Evolutionary conservation across 2,329 filamentous ascomycete genomes (phyloP), one percentile per base, ranked within the genome.

Genomic region (Fusarium sp.): DNA sequence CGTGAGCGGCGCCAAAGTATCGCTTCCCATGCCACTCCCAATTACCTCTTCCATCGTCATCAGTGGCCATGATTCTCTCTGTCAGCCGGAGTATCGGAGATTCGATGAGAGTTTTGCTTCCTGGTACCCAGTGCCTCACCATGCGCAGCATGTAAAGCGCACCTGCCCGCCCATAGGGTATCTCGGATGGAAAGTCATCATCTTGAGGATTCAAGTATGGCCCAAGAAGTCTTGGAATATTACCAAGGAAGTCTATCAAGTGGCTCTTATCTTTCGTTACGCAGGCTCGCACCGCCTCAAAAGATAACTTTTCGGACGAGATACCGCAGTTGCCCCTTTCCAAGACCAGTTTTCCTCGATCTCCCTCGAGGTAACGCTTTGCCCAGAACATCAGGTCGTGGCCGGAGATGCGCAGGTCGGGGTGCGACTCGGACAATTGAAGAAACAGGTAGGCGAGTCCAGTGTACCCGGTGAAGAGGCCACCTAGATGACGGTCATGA

Each of bases 1-100:
- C 89, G 68, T 92, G 88, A 0, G 83, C 84, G 6, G 88, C 85
- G 2, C 89, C 89, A 32, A 89, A 77, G 67, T 89, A 90, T 15
- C 76, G 70, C 64, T 84, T 85, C 13, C 82, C 83, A 56, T 85
- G 82, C 84, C 86, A 91, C 60, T 80, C 81, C 89, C 88, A 91
- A 1, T 74, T 72, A 6, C 71, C 73, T 35, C 73, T 72, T 6
- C 71, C 74, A n/a, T 79, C 54, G 71, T 75, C 71, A 54, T 74
- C 77, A 25, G 79, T 78, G 14, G 78, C 75, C 63, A 91, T 76
- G 50, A 91, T 88, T 33, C 82, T 81, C 31, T 84, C 79, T 19
- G 86, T 81, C 1, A 91, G 78, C 52, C 82, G 80, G 9, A 79
- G 77, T 33, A 88, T 82, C 2, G 84, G 81, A 11, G 80, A 73